Conservation (phyloP, 352 stramenopile genomes). For the Hyaloperonospora arabidopsidis region DNA sequence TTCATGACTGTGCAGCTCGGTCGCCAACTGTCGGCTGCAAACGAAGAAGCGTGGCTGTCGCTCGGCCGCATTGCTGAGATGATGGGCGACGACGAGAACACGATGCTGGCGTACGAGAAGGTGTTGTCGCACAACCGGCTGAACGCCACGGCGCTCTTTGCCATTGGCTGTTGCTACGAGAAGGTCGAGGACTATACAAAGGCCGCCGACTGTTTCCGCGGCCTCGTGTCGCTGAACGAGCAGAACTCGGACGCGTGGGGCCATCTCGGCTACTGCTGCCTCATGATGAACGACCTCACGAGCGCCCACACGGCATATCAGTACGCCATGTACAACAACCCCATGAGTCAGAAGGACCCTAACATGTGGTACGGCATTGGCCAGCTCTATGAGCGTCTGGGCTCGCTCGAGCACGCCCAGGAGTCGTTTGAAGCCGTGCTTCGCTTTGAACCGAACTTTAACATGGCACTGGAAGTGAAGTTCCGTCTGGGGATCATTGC, state of each 20-base stretch:
- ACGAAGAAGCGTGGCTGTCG: constrained; percentile 79
- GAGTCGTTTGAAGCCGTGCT: constrained; percentile 82
- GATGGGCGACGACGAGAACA: constrained; percentile 87
- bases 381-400: constrained; percentile 78
- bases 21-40: constrained; percentile 65
- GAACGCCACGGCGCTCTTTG: constrained; percentile 74
- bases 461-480: constrained; percentile 83
- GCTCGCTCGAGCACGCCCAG: constrained; percentile 76
- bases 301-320: constrained; percentile 82
- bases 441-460: constrained; percentile 81
- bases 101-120: constrained; percentile 83
- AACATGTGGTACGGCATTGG: constrained; percentile 86
- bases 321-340: constrained; percentile 87
- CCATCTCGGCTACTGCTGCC: constrained; percentile 80
- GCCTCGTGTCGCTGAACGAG: constrained; percentile 73
- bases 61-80: constrained; percentile 83
- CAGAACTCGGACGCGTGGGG: constrained; percentile 83
- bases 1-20: constrained; percentile 26
- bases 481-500: constrained; percentile 81
- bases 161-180: constrained; percentile 82
- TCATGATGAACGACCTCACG: constrained; percentile 87
- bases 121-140: constrained; percentile 82
- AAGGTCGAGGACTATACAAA: constrained; percentile 85
- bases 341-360: constrained; percentile 79
- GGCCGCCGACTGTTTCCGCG: constrained; percentile 81